These are phyloP conservation scores for Nemania sp. DNA, from an alignment of 2,329 filamentous ascomycete species.

Conservation along the genomic window DNA sequence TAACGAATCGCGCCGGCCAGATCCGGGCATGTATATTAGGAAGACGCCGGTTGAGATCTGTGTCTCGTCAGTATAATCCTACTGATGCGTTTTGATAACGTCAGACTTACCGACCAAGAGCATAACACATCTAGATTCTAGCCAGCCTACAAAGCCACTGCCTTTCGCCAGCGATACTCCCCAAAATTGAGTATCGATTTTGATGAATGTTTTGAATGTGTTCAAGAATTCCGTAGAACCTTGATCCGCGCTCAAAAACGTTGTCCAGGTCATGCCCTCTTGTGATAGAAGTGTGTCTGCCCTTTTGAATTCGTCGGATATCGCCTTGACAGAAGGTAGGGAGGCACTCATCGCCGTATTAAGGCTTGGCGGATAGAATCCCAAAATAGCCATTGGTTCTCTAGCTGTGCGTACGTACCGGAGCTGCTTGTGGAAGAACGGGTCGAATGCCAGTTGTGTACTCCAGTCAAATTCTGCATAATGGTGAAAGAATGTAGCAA, in stretches of 20 bases:
- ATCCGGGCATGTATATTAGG: conserved; percentile 58
- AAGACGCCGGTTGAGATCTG: conserved; percentile 59
- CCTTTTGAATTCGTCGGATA: conserved; percentile 55
- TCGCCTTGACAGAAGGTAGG: conserved; percentile 52
- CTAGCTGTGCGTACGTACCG: conserved; percentile 57
- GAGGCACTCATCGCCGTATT: conserved; percentile 63
- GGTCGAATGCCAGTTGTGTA: conserved; percentile 58
- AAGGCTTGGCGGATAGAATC: conserved; percentile 62
- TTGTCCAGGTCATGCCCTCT: conserved; percentile 46
- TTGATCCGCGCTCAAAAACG: conserved; percentile 41
- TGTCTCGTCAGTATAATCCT: conserved; percentile 5
- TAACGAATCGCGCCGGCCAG: conserved; percentile 64
- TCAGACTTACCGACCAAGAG: conserved; percentile 58
- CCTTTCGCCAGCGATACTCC: conserved; percentile 58
- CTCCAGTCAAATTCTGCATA: conserved; percentile 66
- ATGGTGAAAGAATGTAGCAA: conserved; percentile 64
- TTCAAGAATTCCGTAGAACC: conserved; percentile 53
- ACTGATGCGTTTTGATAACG: not conserved
- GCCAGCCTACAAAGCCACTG: conserved; percentile 61
- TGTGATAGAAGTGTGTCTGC: conserved; percentile 47
- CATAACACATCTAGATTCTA: conserved; percentile 62
- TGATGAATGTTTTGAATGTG: conserved; percentile 58
- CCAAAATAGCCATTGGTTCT: conserved; percentile 66
- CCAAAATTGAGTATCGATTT: conserved; percentile 68
- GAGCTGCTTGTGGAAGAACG: conserved; percentile 57